Evolutionary conservation across 1,284 basidiomycete species (phyloP).

Genomic region (Malassezia pachydermatis): DNA sequence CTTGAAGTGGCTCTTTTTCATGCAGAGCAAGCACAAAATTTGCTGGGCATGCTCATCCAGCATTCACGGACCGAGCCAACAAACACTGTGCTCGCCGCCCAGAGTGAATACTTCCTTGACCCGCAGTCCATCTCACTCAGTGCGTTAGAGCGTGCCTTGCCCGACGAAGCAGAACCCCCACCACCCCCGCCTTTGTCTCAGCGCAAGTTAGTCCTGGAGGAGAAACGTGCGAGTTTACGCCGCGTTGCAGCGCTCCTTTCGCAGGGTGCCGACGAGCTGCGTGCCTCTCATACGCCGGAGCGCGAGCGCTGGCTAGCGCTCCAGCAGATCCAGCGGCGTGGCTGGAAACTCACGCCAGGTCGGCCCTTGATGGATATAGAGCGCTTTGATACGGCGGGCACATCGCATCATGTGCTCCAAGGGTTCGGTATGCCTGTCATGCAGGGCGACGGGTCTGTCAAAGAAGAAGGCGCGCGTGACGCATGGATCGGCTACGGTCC

Average conservation of each 20-base stretch:
- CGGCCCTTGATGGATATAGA: slow-evolving; percentile 33
- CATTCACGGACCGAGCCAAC: slow-evolving; percentile 1
- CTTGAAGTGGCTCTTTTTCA: slow-evolving; percentile 32
- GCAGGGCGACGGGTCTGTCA: slow-evolving; percentile 28
- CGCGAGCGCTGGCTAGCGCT: slow-evolving; percentile 26
- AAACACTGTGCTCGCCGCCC: slow-evolving; percentile 6
- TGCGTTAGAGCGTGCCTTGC: background rate
- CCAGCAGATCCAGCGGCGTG: slow-evolving; percentile 22
- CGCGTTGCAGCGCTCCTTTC: slow-evolving; percentile 26
- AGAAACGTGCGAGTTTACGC: slow-evolving; percentile 21
- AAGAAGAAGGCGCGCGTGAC: slow-evolving; percentile 36
- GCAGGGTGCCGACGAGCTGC: slow-evolving; percentile 25
- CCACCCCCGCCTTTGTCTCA: slow-evolving; percentile 9
- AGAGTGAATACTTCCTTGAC: slow-evolving; percentile 15
- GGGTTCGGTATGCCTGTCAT: slow-evolving; percentile 32
- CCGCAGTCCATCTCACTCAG: slow-evolving; percentile 13
- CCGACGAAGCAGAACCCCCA: slow-evolving; percentile 7
- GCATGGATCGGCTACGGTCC: slow-evolving; percentile 40
- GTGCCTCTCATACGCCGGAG: slow-evolving; percentile 18
- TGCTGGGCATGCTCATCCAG: slow-evolving; percentile 32
- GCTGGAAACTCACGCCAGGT: slow-evolving; percentile 34
- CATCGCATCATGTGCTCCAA: slow-evolving; percentile 8
- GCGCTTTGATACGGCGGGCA: slow-evolving; percentile 19
- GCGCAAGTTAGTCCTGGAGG: slow-evolving; percentile 24
- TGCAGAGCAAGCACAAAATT: slow-evolving; percentile 32